phyloP scores from a whole-genome alignment of 2,329 filamentous ascomycete genomes.

The Gyromitra esculenta region DNA sequence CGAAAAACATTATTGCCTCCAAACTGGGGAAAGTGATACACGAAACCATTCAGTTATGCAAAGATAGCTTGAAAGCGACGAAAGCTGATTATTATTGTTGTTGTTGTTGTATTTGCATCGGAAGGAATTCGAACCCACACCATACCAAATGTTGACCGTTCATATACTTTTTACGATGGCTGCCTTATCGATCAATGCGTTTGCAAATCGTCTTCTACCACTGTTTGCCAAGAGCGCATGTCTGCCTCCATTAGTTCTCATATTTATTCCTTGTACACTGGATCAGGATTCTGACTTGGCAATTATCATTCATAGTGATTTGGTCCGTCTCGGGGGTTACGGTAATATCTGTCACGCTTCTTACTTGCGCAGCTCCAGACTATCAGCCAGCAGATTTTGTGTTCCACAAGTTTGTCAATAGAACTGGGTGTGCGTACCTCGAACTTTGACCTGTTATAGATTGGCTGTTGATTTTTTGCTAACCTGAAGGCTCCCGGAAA shows the following conservation, averaged over 20 bases:
- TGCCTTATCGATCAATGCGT: slow-evolving; percentile 73
- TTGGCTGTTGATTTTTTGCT: neutral
- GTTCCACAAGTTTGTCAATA: slow-evolving; percentile 74
- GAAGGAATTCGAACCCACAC: slow-evolving; percentile 65
- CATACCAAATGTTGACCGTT: slow-evolving; percentile 79
- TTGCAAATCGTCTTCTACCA: slow-evolving; percentile 71
- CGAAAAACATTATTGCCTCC: slow-evolving; percentile 14
- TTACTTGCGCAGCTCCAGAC: slow-evolving; percentile 72
- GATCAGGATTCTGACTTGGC: slow-evolving; percentile 5
- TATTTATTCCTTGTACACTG: neutral
- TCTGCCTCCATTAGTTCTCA: slow-evolving; percentile 7
- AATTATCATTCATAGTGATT: slow-evolving; percentile 63
- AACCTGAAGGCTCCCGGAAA: neutral
- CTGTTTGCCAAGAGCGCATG: slow-evolving; percentile 72
- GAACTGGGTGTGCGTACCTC: slow-evolving; percentile 66
- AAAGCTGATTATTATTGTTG: slow-evolving; percentile 9
- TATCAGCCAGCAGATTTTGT: slow-evolving; percentile 73
- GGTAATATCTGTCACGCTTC: slow-evolving; percentile 74
- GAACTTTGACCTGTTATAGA: neutral
- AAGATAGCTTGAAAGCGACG: neutral
- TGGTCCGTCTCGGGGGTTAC: slow-evolving; percentile 76
- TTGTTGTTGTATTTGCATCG: neutral
- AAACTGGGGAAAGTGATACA: neutral
- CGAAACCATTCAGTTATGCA: neutral
- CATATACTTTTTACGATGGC: slow-evolving; percentile 72